Evolutionary conservation across 2,329 filamentous ascomycete species (phyloP).

Genomic region (Akanthomyces uredinophilus): DNA sequence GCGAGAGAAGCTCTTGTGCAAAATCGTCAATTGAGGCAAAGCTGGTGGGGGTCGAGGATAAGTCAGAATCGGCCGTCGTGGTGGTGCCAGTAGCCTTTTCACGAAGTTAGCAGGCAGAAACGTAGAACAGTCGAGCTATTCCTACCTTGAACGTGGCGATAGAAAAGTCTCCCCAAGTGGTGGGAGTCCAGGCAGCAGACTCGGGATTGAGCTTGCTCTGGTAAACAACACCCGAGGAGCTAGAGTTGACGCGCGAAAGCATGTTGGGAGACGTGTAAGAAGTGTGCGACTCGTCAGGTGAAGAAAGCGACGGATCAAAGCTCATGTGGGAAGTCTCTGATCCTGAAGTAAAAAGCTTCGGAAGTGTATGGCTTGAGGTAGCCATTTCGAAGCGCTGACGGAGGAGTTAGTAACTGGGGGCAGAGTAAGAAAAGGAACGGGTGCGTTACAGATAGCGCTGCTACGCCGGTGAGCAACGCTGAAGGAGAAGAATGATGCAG

Average conservation of each 20-base stretch:
- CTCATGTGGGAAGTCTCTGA: background rate
- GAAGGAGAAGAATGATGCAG: background rate
- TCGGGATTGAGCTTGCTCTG: conserved; percentile 10
- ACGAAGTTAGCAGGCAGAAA: background rate
- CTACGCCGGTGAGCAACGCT: background rate
- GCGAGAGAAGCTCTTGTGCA: background rate
- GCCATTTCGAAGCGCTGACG: background rate
- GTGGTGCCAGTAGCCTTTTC: background rate
- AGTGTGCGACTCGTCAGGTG: background rate
- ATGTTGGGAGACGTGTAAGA: background rate
- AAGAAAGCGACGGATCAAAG: background rate
- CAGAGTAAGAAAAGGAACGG: background rate
- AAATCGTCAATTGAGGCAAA: background rate
- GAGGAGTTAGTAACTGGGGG: background rate
- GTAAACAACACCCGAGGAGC: background rate
- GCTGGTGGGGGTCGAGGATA: background rate
- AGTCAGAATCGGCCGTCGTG: background rate
- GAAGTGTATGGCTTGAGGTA: background rate
- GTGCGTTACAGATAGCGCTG: background rate
- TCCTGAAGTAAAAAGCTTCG: background rate
- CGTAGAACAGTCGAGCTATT: background rate
- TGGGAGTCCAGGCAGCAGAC: conserved; percentile 10
- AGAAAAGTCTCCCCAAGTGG: background rate
- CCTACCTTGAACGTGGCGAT: background rate
- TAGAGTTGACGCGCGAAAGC: background rate